These are phyloP conservation scores for Pichia inconspicua DNA, from an alignment of 1,139 yeast species.

Conservation along the genomic window DNA sequence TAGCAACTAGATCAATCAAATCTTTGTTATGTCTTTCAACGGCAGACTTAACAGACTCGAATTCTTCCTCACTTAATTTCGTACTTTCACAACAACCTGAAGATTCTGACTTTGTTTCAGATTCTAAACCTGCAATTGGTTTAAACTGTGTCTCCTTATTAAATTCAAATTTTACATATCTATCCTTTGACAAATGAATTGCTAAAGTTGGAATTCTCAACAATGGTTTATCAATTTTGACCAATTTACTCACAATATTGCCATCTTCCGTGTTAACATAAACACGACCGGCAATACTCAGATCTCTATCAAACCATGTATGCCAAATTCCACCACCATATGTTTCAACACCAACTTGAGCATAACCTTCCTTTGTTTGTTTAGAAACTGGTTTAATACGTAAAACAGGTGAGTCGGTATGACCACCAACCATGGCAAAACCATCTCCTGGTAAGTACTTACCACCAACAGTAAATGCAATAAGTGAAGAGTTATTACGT, in stretches of 20 bases:
- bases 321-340: conserved; percentile 96
- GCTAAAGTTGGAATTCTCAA: conserved; percentile 88
- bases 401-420: conserved; percentile 90
- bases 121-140: conserved; percentile 68
- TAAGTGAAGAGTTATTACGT: conserved; percentile 78
- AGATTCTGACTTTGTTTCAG: conserved; percentile 3
- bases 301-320: conserved; percentile 88
- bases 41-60: conserved; percentile 57
- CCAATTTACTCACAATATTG: conserved; percentile 53
- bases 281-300: conserved; percentile 88
- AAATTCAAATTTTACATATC: conserved; percentile 73
- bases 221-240: conserved; percentile 76
- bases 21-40: conserved; percentile 71
- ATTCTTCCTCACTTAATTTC: conserved; percentile 45
- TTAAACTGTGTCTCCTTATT: conserved; percentile 80
- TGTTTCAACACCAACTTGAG: conserved; percentile 87
- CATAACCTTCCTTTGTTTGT: conserved; percentile 63
- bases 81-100: conserved; percentile 37
- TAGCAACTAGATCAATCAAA: conserved; percentile 60
- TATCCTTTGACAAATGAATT: conserved; percentile 78
- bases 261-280: conserved; percentile 50
- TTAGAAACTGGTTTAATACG: conserved; percentile 87
- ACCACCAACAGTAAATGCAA: conserved; percentile 79
- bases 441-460: conserved; percentile 76
- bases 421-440: conserved; percentile 85